Evolutionary conservation across 2,329 filamentous ascomycete genomes (phyloP), one percentile per base, ranked within the genome.

Genomic region (Trichophaea hybrida): DNA sequence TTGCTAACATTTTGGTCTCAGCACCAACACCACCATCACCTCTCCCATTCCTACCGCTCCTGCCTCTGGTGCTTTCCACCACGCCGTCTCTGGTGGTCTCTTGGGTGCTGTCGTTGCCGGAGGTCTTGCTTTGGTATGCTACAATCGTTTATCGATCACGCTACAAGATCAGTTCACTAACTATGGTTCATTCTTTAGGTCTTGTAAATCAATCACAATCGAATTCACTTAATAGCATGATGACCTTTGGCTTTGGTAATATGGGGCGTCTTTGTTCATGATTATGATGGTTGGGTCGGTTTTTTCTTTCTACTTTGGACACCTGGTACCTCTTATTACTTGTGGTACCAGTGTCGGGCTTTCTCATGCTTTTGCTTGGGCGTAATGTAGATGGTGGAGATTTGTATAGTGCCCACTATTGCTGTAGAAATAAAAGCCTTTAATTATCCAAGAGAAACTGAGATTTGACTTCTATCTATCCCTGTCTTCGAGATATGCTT

Each of bases 41-140:
- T 46, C 35, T 17, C 43, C 49, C n/a, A 46, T 38, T 32, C 37
- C 53, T 44, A 32, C 56, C 31, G 48, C 52, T n/a, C 58, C 63
- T 24, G 46, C 58, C 24, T 61, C 54, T 44, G 65, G 56, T 52
- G 66, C 66, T 44, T 64, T 63, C 61, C 50, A 60, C 48, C 68
- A 68, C 61, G 65, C 64, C 50, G 61, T 68, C 64, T 65, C 65
- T 50, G 67, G 66, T 34, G 67, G 67, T 53, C 32, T 66, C 44
- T 58, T 68, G 48, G 67, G 66, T 49, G 66, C 66, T 33, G 66
- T 64, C 54, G 64, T 68, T 61, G 67, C 67, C 38, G 67, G 65
- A 58, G 67, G 66, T 58, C 61, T 68, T 58, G 62, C 61, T 61
- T 61, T 67, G 59, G 67, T 68, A 66, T 31, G 65, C 63, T 60